Percentiles rank a stretch among this genome's conserved stretches.
Conservation (phyloP, 2,329 filamentous ascomycete genomes). For the Madurella fahalii region DNA sequence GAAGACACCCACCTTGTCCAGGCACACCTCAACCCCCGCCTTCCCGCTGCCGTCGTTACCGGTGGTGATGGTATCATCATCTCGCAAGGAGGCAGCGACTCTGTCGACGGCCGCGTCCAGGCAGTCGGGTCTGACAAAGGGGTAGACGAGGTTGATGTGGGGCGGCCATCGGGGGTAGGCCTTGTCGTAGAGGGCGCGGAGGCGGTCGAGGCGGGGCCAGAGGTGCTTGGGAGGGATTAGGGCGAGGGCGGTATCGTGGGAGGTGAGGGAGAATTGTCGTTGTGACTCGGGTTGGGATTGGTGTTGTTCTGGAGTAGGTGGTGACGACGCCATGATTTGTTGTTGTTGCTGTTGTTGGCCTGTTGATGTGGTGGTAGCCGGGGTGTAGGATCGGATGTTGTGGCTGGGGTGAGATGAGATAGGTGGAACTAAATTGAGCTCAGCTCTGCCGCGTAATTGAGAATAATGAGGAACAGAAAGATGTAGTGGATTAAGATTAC, state of each 20-base stretch:
- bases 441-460: no score
- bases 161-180: conserved; percentile 60
- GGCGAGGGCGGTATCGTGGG: conserved; percentile 58
- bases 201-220: conserved; percentile 46
- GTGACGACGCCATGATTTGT: conserved; percentile 19
- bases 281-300: neutral
- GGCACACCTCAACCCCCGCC: conserved; percentile 26
- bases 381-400: no score
- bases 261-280: conserved; percentile 28
- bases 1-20: conserved; percentile 46
- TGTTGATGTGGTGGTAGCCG: no score
- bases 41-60: conserved; percentile 2
- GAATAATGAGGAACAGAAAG: no score
- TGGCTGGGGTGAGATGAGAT: no score
- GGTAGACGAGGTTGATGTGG: conserved; percentile 64
- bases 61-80: neutral
- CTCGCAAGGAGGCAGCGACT: conserved; percentile 29
- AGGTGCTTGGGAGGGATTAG: conserved; percentile 50
- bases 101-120: conserved; percentile 42
- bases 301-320: neutral
- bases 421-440: no score
- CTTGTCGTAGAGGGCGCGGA: conserved; percentile 61
- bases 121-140: conserved; percentile 51
- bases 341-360: neutral
- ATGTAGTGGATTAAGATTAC: neutral